These are phyloP conservation scores for Plantago rigida DNA, from an alignment of 305 asterid species.

Conservation along the genomic window DNA sequence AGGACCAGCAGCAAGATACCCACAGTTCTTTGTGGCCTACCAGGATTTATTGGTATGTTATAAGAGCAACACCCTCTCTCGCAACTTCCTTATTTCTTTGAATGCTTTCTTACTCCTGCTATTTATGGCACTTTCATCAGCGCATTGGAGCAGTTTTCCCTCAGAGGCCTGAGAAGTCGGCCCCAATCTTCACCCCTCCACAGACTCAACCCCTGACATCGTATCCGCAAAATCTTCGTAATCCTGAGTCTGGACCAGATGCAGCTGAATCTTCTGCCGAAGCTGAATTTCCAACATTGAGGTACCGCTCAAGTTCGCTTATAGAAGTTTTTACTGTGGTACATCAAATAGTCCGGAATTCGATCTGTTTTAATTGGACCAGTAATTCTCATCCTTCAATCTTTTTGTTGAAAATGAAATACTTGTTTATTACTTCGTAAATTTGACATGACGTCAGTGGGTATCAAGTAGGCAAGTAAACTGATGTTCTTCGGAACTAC, in stretches of 20 bases:
- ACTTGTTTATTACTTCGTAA: no score
- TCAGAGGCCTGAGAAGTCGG: conserved; percentile 77
- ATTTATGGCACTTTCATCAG: conserved; percentile 41
- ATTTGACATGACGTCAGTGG: no score
- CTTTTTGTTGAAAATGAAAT: no score
- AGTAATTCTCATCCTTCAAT: no score
- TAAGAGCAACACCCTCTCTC: conserved; percentile 13
- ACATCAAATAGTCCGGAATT: neutral
- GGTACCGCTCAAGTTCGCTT: conserved; percentile 36
- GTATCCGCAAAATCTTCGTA: conserved; percentile 71
- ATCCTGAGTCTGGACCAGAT: conserved; percentile 52
- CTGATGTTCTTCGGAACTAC: neutral
- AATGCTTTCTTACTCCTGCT: conserved; percentile 16
- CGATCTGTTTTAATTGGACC: neutral
- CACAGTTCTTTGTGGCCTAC: conserved; percentile 83
- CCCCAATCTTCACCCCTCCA: conserved; percentile 85
- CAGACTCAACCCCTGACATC: conserved; percentile 89
- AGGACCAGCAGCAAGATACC: conserved; percentile 85
- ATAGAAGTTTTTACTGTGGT: neutral
- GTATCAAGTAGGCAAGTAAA: neutral
- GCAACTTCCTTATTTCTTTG: conserved; percentile 9
- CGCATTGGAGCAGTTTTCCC: conserved; percentile 96
- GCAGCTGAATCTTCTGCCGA: conserved; percentile 81
- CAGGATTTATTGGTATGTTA: conserved; percentile 77
- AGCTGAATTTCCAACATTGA: conserved; percentile 87